Evolutionary conservation across 139 green algal species (phyloP).

Genomic region (Micractinium conductrix): DNA sequence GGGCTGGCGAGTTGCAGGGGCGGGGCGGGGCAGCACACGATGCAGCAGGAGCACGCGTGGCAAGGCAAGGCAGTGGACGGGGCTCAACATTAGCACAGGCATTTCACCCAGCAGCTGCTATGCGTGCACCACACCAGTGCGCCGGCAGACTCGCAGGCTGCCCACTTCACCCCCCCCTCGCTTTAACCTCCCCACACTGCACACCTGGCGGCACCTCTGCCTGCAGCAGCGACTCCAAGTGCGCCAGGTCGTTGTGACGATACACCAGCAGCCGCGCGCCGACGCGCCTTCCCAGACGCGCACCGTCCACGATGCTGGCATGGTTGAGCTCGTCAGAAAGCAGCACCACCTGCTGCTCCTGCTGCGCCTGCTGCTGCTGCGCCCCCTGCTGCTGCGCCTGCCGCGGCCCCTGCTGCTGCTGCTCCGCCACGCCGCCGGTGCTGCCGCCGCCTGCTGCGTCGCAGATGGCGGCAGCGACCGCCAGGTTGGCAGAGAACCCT

Average conservation of each 20-base stretch:
- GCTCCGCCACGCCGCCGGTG: background rate
- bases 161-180: background rate
- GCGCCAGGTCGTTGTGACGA: slow-evolving; percentile 88
- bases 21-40: too few species aligned
- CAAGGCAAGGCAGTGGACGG: too few species aligned
- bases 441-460: background rate
- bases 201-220: background rate
- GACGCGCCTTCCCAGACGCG: slow-evolving; percentile 60
- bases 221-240: slow-evolving; percentile 79
- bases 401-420: background rate
- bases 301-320: slow-evolving; percentile 95
- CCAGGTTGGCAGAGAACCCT: slow-evolving; percentile 94
- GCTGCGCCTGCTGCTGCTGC: background rate
- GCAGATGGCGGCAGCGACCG: slow-evolving; percentile 68
- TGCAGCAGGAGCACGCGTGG: too few species aligned
- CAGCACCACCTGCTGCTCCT: slow-evolving; percentile 54
- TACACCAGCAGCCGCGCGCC: slow-evolving; percentile 73
- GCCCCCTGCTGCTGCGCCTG: background rate
- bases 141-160: too few species aligned
- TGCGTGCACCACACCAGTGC: too few species aligned
- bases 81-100: too few species aligned
- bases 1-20: too few species aligned
- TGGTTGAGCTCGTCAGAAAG: slow-evolving; percentile 97
- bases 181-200: too few species aligned
- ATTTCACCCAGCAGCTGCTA: too few species aligned